Evolutionary conservation across 257 asterid genomes (phyloP), one percentile per base, ranked within the genome.

Genomic region (Dorcoceras hygrometricum): DNA sequence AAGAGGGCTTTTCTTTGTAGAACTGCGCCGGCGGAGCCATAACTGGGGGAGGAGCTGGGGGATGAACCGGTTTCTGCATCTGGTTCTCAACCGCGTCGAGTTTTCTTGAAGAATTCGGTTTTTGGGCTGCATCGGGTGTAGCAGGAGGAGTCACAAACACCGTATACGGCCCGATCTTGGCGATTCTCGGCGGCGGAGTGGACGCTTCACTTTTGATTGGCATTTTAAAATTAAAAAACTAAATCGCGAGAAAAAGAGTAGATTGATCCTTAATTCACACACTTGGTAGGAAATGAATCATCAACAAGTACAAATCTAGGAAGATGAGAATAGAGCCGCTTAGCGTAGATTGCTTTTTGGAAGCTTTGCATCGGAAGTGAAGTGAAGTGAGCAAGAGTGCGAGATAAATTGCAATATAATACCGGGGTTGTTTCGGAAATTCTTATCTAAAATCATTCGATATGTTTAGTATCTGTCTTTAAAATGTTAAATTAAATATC

Each of bases 151-250:
- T 93, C 58, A 93, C 82, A 76, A 93, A 93, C 67, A 93, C 99
- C 19, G 97, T 93, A 83, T 93, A 93, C 6, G 99, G 99, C 2
- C 99, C 99, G 92, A 93, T 93, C 95, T 93, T 93, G 7, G 96
- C 99, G 87, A 93, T 93, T 85, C 90, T 82, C 60, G 96, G 99
- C 65, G 87, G 83, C 73, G 84, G 90, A 61, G 85, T 73, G 6
- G 63, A 78, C 4, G 88, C 63, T 73, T 73, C 87, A 14, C 56
- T 62, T 58, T 67, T 75, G 62, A 73, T 77, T 31, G 85, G 72
- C 86, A 79, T 76, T 59, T 71, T 59, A 56, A 6, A 65, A 10
- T 60, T 36, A 6, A 43, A 26, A 23, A 9, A 65, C 8, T 65
- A 23, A 23, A 20, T 5, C 10, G 12, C 26, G 6, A 26, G 8